Conservation (phyloP, 495 filamentous ascomycete genomes). For the Evernia prunastri region DNA sequence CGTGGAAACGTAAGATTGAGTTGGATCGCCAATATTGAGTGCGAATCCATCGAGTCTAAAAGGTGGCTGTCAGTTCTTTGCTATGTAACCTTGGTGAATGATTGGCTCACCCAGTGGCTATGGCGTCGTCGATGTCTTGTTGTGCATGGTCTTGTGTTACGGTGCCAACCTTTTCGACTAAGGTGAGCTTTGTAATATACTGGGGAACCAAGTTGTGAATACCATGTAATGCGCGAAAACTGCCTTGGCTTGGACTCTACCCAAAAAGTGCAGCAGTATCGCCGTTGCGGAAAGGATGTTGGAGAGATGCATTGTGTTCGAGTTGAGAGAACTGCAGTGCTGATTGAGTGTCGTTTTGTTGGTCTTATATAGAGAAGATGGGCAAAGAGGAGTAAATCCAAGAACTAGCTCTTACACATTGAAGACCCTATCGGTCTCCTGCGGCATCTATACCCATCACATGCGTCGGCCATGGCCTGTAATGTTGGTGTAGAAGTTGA, state of each 20-base stretch:
- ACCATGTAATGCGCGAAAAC: constrained; percentile 37
- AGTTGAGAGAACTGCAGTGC: neutral
- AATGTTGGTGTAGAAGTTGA: neutral
- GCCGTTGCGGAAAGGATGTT: neutral
- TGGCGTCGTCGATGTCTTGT: constrained; percentile 30
- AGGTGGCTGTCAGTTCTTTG: neutral
- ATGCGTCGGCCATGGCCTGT: neutral
- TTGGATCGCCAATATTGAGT: constrained; percentile 28
- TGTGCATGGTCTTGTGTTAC: constrained; percentile 26
- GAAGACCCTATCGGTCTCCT: neutral
- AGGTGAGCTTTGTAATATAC: constrained; percentile 1
- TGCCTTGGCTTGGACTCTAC: constrained; percentile 10
- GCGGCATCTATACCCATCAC: neutral
- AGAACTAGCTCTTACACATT: neutral
- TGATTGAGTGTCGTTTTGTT: neutral
- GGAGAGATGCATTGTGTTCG: neutral
- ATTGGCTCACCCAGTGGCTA: constrained; percentile 16
- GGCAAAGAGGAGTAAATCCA: neutral
- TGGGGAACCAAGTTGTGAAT: neutral
- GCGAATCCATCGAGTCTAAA: constrained; percentile 31
- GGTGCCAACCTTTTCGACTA: constrained; percentile 22
- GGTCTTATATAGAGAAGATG: neutral
- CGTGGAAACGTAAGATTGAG: constrained; percentile 20
- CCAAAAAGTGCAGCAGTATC: neutral
- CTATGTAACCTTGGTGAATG: neutral